Conservation (phyloP, 1,284 basidiomycete species). For the Rhodofomes roseus region DNA sequence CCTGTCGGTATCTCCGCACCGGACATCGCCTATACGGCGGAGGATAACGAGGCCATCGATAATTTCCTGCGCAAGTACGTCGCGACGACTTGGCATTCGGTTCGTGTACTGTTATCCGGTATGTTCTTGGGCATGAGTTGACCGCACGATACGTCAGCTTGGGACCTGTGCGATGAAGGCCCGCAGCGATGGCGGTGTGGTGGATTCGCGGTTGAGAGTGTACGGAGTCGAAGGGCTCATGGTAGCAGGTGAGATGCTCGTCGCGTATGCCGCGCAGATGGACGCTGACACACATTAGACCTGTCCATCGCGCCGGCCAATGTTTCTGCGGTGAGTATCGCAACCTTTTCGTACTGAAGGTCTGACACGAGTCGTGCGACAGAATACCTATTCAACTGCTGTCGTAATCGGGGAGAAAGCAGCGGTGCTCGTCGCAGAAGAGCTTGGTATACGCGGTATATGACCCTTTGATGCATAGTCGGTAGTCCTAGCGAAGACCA, state of each 20-base stretch:
- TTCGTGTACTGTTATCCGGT: conserved; percentile 12
- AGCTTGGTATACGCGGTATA: conserved; percentile 30
- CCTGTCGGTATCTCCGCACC: conserved; percentile 17
- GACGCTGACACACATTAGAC: conserved; percentile 28
- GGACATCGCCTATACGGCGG: conserved; percentile 54
- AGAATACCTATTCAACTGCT: conserved; percentile 70
- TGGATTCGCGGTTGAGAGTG: conserved; percentile 66
- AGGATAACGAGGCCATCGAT: conserved; percentile 63
- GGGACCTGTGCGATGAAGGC: conserved; percentile 65
- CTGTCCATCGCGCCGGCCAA: conserved; percentile 60
- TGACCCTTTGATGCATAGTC: not conserved
- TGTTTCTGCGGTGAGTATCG: conserved; percentile 18
- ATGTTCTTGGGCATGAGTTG: not conserved
- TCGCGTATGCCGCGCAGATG: not conserved
- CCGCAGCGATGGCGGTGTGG: conserved; percentile 68
- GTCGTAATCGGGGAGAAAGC: conserved; percentile 66
- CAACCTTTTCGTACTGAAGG: too few species aligned
- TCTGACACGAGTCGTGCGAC: not conserved
- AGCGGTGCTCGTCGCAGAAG: conserved; percentile 52
- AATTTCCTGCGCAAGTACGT: conserved; percentile 43
- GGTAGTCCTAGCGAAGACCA: too few species aligned
- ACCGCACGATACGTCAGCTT: conserved; percentile 9
- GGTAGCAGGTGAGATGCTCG: conserved; percentile 30
- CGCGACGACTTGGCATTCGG: conserved; percentile 22
- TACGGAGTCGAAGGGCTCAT: conserved; percentile 69